Base-by-base conservation (phyloP, 495 filamentous ascomycete genomes). In the Parachaetomium inaequale region DNA sequence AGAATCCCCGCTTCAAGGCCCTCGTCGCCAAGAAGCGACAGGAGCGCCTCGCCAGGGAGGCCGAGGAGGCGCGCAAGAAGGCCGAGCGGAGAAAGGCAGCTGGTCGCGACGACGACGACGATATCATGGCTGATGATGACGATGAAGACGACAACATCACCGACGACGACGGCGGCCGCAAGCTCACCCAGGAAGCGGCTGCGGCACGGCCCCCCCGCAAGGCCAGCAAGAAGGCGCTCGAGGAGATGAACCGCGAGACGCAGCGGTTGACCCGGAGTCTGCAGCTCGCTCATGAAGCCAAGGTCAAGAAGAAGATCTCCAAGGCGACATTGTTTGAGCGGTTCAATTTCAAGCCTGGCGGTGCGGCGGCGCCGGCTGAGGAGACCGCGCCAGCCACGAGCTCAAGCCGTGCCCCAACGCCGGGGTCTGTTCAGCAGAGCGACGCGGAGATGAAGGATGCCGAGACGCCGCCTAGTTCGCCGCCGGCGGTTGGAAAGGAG, bases 201-300 rank as follows among this genome's bases (percentile, higher is more conserved):
- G 31, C 54, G 6, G 55, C 84, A 15, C 84, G 86, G 7, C 88
- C 91, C 6, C 78, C 88, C 4, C 85, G 94, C 1, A 96, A 92
- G 67, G 94, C 94, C 4, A 91, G 93, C 76, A 98, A 95, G 78
- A 96, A 93, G 77, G 94, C 95, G 0, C 59, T 96, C n/a, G 90
- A 96, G 74, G 93, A 98, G 69, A 96, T 98, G 87, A 85, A 85
- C 59, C 81, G 90, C 46, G 94, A 98, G 74, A 96, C 93, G 1
- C 93, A 97, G 74, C 87, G 95, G 25, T 82, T 99, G 79, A 87
- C 82, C 64, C 84, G 94, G 61, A 94, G 89, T 65, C 87, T 94
- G 82, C 94, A 97, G 69, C 78, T 99, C 25, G 84, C 88, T n/a
- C 92, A 98, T 71, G 85, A 97, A 69, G 88, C 90, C 7, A 88